Base-by-base conservation (phyloP, 371 early-diverging fungal genomes). In the Mucor indicus region DNA sequence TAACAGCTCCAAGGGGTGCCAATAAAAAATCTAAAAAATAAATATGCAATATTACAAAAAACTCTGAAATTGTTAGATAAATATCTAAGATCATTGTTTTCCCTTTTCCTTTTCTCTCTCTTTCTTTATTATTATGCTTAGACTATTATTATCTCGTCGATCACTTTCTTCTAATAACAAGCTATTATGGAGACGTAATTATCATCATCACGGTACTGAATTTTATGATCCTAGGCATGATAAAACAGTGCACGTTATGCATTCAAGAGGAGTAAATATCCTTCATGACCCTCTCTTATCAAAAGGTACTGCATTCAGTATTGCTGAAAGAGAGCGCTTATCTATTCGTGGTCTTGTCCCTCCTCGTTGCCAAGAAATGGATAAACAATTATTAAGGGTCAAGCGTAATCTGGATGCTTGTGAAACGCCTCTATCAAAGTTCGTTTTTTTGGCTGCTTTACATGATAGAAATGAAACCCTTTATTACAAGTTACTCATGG, bases 281-380 rank as follows among this genome's bases (percentile, higher is more conserved):
- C 63, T 79, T 38, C 82, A 81, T 45, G 82, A 79, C 43, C 79
- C 82, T 1, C 55, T 79, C 4, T 62, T 81, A 24, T 79, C 78
- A 33, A 43, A 52, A 63, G 84, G 84, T 36, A 82, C 84, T 13
- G 84, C 81, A 16, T 84, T 84, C 52, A 75, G 74, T n/a, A 48
- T 80, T 31, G 67, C 74, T 15, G 84, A 84, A 48, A 67, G 83
- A 30, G 83, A 84, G 48, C 69, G 84, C 36, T 62, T 84, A 23
- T 77, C 80, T n/a, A 72, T 84, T 20, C 78, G 84, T 55, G 84
- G 84, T 5, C 69, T 84, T 4, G 80, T 81, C 7, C 84, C 84
- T 16, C 81, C 81, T 50, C 69, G 84, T n/a, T 66, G 75, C 21
- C 81, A 81, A 57, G 81, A 76, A 44, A 80, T 84, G 80, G 81